Base-by-base conservation (phyloP, 2,329 filamentous ascomycete species). In the Botrytis galanthina region DNA sequence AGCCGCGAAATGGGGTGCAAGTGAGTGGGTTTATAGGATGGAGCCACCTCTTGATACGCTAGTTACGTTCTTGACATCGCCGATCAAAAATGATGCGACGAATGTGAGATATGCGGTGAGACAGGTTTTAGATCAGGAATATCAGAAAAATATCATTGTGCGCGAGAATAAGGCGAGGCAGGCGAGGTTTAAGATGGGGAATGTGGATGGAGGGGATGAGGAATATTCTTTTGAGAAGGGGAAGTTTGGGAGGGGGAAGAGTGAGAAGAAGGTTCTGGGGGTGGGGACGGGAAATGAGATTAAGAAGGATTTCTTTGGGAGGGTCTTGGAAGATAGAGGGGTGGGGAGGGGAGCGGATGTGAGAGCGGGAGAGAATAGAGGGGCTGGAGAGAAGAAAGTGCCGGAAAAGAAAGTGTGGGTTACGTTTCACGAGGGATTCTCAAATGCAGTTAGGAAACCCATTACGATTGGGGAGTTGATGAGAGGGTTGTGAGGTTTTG, bases 71-170 rank as follows among this genome's bases (percentile, higher is more conserved):
- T 90, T 93, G 77, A 93, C 93, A 0, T 88, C 87, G 3, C 84
- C 89, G 6, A 83, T 80, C 3, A 83, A 86, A 6, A 83, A 88
- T 26, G 84, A 86, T 54, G 87, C 88, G 3, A 90, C 89, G 0
- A 94, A 93, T 0, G 93, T 93, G 0, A 89, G 96, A n/a, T 99
- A 94, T 80, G 95, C 95, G 1, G 92, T 99, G 9, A 91, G 96
- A 35, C 95, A 98, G 81, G 95, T 98, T 14, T 87, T 99, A 1
- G 94, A 97, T 79, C 93, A 96, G 81, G 95, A 98, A 81, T 92
- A 95, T 78, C 89, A 89, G 74, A 93, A 92, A 79, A 91, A 93
- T 66, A 87, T 91, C 20, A 84, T 88, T 44, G 84, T 90, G 48
- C 90, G 91, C 22, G 91, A 93, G 68, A 89, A 89, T 74, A 87